Evolutionary conservation across 805 yeast genomes (phyloP).

Genomic region (Wickerhamomyces silvicola): DNA sequence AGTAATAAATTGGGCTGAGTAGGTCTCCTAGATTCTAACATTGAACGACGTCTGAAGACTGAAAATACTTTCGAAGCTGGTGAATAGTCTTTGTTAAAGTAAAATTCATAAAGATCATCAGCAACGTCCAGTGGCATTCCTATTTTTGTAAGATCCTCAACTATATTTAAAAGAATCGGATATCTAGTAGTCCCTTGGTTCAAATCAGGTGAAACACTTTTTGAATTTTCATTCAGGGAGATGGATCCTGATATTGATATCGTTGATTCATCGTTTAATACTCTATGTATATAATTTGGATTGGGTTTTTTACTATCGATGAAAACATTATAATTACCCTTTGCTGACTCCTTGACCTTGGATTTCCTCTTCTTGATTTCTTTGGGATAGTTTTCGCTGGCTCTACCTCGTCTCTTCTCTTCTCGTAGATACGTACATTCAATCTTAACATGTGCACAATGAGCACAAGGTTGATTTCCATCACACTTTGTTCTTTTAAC

Average conservation of each 20-base stretch:
- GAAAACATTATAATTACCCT: too few relatives aligned
- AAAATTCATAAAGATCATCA: constrained; percentile 17
- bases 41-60: constrained; percentile 14
- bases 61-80: constrained; percentile 20
- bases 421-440: constrained; percentile 36
- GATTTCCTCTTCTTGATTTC: constrained; percentile 20
- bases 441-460: constrained; percentile 28
- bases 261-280: constrained; percentile 1
- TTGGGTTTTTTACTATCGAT: too few relatives aligned
- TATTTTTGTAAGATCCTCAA: constrained; percentile 7
- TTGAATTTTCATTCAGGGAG: constrained; percentile 3
- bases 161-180: constrained; percentile 7
- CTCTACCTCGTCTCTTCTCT: constrained; percentile 42
- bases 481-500: constrained; percentile 41
- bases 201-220: constrained; percentile 2
- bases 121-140: constrained; percentile 17
- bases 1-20: constrained; percentile 14
- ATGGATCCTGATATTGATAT: constrained; percentile 1
- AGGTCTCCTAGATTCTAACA: constrained; percentile 11
- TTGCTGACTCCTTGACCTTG: too few relatives aligned
- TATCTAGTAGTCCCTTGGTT: constrained; percentile 8
- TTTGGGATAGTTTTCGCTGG: constrained; percentile 36
- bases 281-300: too few relatives aligned
- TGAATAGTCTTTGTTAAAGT: constrained; percentile 10
- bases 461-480: constrained; percentile 39